phyloP scores from a whole-genome alignment of 2,329 filamentous ascomycete genomes.

The Aspergillus tubingensis region DNA sequence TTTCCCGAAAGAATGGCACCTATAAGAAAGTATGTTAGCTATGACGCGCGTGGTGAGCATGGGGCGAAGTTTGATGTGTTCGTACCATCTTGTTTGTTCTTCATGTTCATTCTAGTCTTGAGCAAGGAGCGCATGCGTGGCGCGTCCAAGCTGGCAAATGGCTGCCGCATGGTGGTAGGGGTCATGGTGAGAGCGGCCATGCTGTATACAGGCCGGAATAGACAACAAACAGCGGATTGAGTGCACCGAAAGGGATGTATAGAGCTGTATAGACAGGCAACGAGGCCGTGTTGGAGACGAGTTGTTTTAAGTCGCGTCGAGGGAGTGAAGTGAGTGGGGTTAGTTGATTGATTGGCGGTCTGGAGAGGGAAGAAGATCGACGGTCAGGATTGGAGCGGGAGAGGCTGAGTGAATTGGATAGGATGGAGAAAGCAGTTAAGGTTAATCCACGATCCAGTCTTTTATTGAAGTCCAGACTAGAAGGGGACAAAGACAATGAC shows the following conservation, averaged over 20 bases:
- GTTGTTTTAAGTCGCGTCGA: conserved; percentile 24
- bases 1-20: conserved; percentile 21
- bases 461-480: too few species aligned
- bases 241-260: background rate
- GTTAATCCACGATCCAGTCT: background rate
- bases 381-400: conserved; percentile 7
- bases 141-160: conserved; percentile 38
- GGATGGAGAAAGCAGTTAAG: background rate
- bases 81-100: conserved; percentile 38
- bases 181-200: conserved; percentile 42
- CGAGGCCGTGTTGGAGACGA: conserved; percentile 9
- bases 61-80: background rate
- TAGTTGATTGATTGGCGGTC: conserved; percentile 28
- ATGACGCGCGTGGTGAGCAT: background rate
- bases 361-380: conserved; percentile 10
- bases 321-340: conserved; percentile 35
- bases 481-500: background rate
- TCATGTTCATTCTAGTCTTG: conserved; percentile 34
- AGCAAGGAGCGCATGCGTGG: conserved; percentile 35
- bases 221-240: background rate
- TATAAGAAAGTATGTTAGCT: conserved; percentile 13
- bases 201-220: conserved; percentile 3
- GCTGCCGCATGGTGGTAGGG: conserved; percentile 34
- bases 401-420: background rate
- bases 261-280: background rate